A percentile compares a stretch with the other conserved stretches of the same genome.
Evolutionary conservation across 148 eudicot genomes (phyloP).

Genomic region (Chenopodium formosanum): DNA sequence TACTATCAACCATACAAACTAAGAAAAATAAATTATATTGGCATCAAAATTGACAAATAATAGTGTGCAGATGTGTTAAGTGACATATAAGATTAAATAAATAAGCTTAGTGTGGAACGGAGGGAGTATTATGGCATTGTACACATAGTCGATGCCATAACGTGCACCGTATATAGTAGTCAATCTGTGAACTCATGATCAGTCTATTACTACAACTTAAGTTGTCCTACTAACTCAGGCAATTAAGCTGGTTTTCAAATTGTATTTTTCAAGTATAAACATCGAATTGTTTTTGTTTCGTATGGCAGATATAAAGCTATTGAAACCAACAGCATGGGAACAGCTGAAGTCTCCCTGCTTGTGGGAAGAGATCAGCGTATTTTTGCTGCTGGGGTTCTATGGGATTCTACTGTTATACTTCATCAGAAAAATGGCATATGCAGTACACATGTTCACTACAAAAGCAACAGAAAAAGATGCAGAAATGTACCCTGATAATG

Average conservation of each 20-base stretch:
- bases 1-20: neutral
- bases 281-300: slow-evolving; percentile 4
- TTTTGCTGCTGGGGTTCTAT: slow-evolving; percentile 56
- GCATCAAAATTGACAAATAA: neutral
- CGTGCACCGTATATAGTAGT: too few relatives aligned
- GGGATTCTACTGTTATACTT: slow-evolving; percentile 41
- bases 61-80: neutral
- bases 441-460: slow-evolving; percentile 38
- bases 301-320: slow-evolving; percentile 40
- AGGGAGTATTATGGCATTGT: neutral
- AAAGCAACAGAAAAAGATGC: slow-evolving; percentile 30
- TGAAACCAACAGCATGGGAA: slow-evolving; percentile 39
- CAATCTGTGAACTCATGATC: too few relatives aligned
- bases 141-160: neutral
- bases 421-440: slow-evolving; percentile 33
- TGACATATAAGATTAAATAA: neutral
- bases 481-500: slow-evolving; percentile 30
- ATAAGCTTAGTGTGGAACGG: too few relatives aligned
- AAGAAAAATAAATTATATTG: neutral
- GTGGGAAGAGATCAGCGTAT: slow-evolving; percentile 57
- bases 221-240: neutral
- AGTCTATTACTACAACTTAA: too few relatives aligned
- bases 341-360: slow-evolving; percentile 54
- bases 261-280: neutral
- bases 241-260: neutral